phyloP scores from a whole-genome alignment of 2,329 filamentous ascomycete species.

The Bipolaris bicolor region DNA sequence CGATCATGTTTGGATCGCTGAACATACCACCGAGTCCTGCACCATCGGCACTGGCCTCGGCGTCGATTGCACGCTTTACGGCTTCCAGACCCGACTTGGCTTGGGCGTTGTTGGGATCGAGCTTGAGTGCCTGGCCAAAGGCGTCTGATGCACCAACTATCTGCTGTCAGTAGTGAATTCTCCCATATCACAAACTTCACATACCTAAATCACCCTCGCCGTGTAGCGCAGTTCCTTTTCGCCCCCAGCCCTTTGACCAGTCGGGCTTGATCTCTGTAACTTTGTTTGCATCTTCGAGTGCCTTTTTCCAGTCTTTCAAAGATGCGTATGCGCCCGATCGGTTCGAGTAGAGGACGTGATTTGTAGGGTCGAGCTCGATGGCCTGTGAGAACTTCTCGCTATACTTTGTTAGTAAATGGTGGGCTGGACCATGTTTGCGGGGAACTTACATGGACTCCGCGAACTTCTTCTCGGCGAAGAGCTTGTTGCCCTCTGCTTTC shows the following conservation, averaged over 20 bases:
- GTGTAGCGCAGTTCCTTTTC: conserved; percentile 90
- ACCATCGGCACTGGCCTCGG: conserved; percentile 69
- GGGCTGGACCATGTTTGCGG: conserved; percentile 21
- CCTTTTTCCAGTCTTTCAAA: conserved; percentile 83
- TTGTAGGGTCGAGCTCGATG: conserved; percentile 83
- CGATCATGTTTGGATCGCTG: conserved; percentile 85
- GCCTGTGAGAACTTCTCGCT: conserved; percentile 95
- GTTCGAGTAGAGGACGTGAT: conserved; percentile 98
- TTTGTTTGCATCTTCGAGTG: conserved; percentile 89
- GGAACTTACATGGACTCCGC: conserved; percentile 85
- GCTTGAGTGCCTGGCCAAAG: conserved; percentile 92
- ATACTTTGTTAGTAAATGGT: conserved; percentile 23
- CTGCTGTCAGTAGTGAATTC: conserved; percentile 18
- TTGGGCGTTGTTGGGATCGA: conserved; percentile 89
- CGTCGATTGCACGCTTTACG: conserved; percentile 86
- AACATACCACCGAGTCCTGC: conserved; percentile 91
- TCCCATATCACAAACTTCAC: conserved; percentile 22
- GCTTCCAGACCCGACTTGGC: conserved; percentile 86
- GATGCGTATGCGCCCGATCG: conserved; percentile 87
- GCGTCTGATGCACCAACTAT: conserved; percentile 80
- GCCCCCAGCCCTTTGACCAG: conserved; percentile 96
- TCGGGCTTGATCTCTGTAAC: conserved; percentile 94
- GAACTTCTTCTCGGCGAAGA: conserved; percentile 97
- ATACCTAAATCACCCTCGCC: conserved; percentile 79
- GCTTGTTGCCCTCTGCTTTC: conserved; percentile 98